These are phyloP conservation scores for Plantago coronopus DNA, from an alignment of 305 asterid species.

Conservation along the genomic window DNA sequence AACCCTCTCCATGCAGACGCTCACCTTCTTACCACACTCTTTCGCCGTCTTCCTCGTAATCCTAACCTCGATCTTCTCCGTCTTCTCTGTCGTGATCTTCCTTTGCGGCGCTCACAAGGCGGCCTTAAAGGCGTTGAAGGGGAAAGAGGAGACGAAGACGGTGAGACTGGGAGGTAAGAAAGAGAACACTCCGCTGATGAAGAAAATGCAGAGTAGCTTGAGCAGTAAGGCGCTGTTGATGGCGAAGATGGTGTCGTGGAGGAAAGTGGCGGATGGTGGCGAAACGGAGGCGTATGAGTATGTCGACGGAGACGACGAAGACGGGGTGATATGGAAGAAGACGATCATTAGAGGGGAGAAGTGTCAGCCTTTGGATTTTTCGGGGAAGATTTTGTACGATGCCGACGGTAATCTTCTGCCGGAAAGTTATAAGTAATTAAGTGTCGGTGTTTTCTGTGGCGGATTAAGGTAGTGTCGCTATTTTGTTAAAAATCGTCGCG, in stretches of 20 bases:
- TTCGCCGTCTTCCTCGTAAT: slow-evolving; percentile 23
- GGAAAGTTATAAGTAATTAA: slow-evolving; percentile 9
- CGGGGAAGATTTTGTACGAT: slow-evolving; percentile 71
- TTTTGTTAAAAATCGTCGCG: too few relatives aligned
- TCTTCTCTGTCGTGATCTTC: slow-evolving; percentile 27
- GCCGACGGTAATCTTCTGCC: slow-evolving; percentile 51
- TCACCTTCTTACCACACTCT: slow-evolving; percentile 20
- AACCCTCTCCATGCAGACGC: slow-evolving; percentile 13
- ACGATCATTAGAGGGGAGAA: slow-evolving; percentile 62
- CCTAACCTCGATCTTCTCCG: slow-evolving; percentile 26
- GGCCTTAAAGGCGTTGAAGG: slow-evolving; percentile 16
- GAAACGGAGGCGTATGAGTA: background rate
- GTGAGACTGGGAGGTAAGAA: slow-evolving; percentile 43
- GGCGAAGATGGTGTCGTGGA: slow-evolving; percentile 63
- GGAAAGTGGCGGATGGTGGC: slow-evolving; percentile 36
- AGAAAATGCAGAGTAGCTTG: slow-evolving; percentile 39
- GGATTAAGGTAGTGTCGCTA: too few relatives aligned
- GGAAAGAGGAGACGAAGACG: slow-evolving; percentile 17
- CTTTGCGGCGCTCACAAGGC: slow-evolving; percentile 43
- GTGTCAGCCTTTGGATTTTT: slow-evolving; percentile 62
- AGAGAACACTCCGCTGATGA: slow-evolving; percentile 14
- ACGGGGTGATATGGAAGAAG: slow-evolving; percentile 51
- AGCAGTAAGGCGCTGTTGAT: slow-evolving; percentile 49
- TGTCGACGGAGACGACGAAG: slow-evolving; percentile 2
- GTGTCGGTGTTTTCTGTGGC: too few relatives aligned